A percentile compares a stretch with the other conserved stretches of the same genome.
Conservation (phyloP, 495 filamentous ascomycete species). For the Physcia stellaris region DNA sequence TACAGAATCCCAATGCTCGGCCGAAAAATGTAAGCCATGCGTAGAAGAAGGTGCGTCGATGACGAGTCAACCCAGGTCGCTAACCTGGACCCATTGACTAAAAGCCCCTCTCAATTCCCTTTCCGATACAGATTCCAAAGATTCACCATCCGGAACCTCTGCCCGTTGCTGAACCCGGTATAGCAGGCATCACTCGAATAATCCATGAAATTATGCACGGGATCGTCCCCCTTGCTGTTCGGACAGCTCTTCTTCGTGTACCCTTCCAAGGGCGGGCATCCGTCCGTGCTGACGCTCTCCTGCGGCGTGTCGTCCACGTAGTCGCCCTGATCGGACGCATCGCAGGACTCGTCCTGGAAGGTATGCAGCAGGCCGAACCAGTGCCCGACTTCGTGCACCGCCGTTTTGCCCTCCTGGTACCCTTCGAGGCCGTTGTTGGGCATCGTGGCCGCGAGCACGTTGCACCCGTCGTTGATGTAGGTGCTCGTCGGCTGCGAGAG, state of each 20-base stretch:
- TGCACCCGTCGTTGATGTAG: slow-evolving; percentile 39
- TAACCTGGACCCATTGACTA: too few species aligned
- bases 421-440: slow-evolving; percentile 24
- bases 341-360: slow-evolving; percentile 38
- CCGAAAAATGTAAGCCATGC: too few species aligned
- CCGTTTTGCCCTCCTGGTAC: slow-evolving; percentile 37
- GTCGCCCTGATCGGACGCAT: slow-evolving; percentile 28
- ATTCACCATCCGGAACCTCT: slow-evolving; percentile 29
- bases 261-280: slow-evolving; percentile 35
- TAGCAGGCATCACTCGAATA: slow-evolving; percentile 41
- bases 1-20: too few species aligned
- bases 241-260: slow-evolving; percentile 37
- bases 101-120: too few species aligned
- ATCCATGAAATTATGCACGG: slow-evolving; percentile 43
- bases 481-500: slow-evolving; percentile 15
- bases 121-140: slow-evolving; percentile 32
- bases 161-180: slow-evolving; percentile 30
- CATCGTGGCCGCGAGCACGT: slow-evolving; percentile 36
- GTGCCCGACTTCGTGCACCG: slow-evolving; percentile 44
- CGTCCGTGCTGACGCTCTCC: slow-evolving; percentile 33
- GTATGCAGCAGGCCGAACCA: slow-evolving; percentile 46
- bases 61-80: too few species aligned
- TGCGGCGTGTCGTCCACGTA: slow-evolving; percentile 40
- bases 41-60: too few species aligned
- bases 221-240: slow-evolving; percentile 28